A percentile compares a stretch with the other conserved stretches of the same genome.
These are phyloP conservation scores for Apiospora rasikravindrae DNA, from an alignment of 2,329 filamentous ascomycete species.

Conservation along the genomic window DNA sequence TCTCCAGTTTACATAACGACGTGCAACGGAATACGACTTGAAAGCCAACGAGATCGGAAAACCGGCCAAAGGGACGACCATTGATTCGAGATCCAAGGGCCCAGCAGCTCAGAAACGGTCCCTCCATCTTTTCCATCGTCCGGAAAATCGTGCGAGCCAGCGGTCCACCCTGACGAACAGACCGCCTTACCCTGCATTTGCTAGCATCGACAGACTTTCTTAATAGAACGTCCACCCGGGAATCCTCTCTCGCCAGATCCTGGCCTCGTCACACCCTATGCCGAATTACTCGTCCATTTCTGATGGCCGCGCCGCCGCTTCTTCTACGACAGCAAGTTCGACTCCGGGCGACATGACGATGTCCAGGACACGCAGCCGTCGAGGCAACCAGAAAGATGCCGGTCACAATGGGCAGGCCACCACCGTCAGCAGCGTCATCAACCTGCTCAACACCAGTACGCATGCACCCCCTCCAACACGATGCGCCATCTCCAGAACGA, in stretches of 20 bases:
- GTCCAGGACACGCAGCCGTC: slow-evolving; percentile 52
- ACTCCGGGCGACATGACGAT: slow-evolving; percentile 49
- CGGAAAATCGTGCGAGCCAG: not conserved
- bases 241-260: slow-evolving; percentile 2
- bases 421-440: slow-evolving; percentile 90
- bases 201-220: slow-evolving; percentile 12
- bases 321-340: slow-evolving; percentile 35
- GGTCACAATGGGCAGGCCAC: slow-evolving; percentile 76
- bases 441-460: slow-evolving; percentile 93
- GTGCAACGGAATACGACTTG: slow-evolving; percentile 9
- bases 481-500: not conserved
- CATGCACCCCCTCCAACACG: slow-evolving; percentile 20
- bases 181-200: slow-evolving; percentile 14
- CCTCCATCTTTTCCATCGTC: not conserved
- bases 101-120: not conserved
- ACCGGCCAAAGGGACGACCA: slow-evolving; percentile 3
- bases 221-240: slow-evolving; percentile 12
- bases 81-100: slow-evolving; percentile 6
- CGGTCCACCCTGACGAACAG: slow-evolving; percentile 11
- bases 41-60: slow-evolving; percentile 12
- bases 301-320: slow-evolving; percentile 50
- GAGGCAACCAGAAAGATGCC: slow-evolving; percentile 70
- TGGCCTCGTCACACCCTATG: slow-evolving; percentile 44
- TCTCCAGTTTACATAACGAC: not conserved
- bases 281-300: slow-evolving; percentile 59